Evolutionary conservation across 148 eudicot species (phyloP), one percentile per base, ranked within the genome.

Genomic region (Rhododendron williamsianum): DNA sequence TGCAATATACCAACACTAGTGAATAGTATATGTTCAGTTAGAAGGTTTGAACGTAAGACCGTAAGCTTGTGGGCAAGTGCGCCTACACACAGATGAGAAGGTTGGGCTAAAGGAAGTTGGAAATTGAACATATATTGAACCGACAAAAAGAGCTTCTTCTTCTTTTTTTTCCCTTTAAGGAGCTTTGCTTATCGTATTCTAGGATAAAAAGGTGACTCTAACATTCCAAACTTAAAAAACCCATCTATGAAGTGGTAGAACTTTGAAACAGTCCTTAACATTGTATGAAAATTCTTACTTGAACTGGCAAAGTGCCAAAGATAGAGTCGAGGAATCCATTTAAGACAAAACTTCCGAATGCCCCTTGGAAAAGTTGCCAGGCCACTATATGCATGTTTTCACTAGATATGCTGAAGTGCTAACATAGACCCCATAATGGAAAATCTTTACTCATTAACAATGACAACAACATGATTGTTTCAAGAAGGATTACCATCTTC

Each of bases 401-500:
- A 27, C 71, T 11, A 8, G 45, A 36, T 46, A 43, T 3, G 77
- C 33, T 19, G 3, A 60, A 54, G 49, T 12, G 11, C 30, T 36
- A 81, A 58, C 16, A 35, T 12, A 8, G 41, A 74, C 25, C 51
- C 52, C 56, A 15, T 15, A 65, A 78, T 15, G 1, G 43, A 85
- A 58, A 67, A 73, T 51, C 18, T 35, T 49, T 2, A 36, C 85
- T 12, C n/a, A 36, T 67, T 54, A 16, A 54, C 21, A 54, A 54
- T 54, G 60, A 18, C 9, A 19, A 60, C 45, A 45, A 27, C 30
- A 76, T 69, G 15, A 67, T 49, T 30, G 12, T 1, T 18, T 19
- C 15, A 48, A 56, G 45, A 65, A 83, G 46, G 52, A 36, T 74
- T 92, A 94, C 97, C 97, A 87, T 86, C 89, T 77, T 73, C 85